A percentile compares a stretch with the other conserved stretches of the same genome.
phyloP scores from a whole-genome alignment of 1,284 basidiomycete species.

The Heterobasidion annosum region DNA sequence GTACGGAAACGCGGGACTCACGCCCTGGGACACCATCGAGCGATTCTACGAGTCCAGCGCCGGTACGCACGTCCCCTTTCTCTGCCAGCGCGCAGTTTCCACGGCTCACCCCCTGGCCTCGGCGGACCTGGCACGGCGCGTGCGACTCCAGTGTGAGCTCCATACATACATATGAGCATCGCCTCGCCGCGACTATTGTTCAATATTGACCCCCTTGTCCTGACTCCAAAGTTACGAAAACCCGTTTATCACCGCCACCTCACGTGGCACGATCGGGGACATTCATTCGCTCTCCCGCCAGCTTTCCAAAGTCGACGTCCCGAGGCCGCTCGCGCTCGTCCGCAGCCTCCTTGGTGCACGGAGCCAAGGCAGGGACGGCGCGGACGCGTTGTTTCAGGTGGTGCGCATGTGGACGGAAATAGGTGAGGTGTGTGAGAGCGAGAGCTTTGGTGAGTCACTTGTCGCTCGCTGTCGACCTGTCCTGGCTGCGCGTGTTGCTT shows the following conservation, averaged over 20 bases:
- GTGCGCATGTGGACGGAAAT: slow-evolving; percentile 65
- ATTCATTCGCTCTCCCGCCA: slow-evolving; percentile 52
- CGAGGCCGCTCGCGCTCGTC: slow-evolving; percentile 51
- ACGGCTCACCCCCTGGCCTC: neutral
- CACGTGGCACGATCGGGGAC: slow-evolving; percentile 59
- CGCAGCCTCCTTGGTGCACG: slow-evolving; percentile 40
- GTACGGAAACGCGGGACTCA: slow-evolving; percentile 39
- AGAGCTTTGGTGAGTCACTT: slow-evolving; percentile 57
- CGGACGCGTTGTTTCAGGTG: slow-evolving; percentile 40
- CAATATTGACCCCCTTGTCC: neutral
- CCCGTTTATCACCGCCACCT: slow-evolving; percentile 63
- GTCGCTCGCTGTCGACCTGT: neutral
- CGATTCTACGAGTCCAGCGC: slow-evolving; percentile 63
- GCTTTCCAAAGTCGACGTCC: slow-evolving; percentile 51
- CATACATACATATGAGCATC: slow-evolving; percentile 1
- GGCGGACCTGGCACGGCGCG: neutral
- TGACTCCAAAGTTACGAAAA: slow-evolving; percentile 53
- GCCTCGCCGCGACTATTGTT: neutral
- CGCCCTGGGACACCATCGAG: slow-evolving; percentile 39
- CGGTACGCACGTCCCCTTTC: slow-evolving; percentile 24
- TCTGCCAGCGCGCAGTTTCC: neutral
- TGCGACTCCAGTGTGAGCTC: slow-evolving; percentile 11
- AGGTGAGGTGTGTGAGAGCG: slow-evolving; percentile 62
- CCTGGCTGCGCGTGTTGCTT: neutral
- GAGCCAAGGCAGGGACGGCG: slow-evolving; percentile 21